Conservation (phyloP, 2,329 filamentous ascomycete species). For the Colletotrichum neosansevieriae region DNA sequence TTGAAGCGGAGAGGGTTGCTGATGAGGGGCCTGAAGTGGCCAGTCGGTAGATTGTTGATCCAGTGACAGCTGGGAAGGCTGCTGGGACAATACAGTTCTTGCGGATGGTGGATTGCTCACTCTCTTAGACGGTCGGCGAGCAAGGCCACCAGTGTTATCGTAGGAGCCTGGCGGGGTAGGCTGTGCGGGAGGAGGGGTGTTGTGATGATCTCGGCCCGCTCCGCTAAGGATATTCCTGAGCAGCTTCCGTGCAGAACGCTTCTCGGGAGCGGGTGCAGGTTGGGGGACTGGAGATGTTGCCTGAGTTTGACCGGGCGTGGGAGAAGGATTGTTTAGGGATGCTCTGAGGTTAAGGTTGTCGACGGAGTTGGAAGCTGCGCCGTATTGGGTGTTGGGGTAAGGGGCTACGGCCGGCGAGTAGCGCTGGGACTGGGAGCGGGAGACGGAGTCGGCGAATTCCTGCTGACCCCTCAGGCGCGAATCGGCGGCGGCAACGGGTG, state of each 20-base stretch:
- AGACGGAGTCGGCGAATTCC: slow-evolving; percentile 62
- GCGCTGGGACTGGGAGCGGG: slow-evolving; percentile 65
- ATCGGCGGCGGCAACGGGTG: slow-evolving; percentile 51
- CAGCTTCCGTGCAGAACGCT: slow-evolving; percentile 65
- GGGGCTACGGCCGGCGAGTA: slow-evolving; percentile 52
- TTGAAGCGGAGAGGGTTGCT: slow-evolving; percentile 60
- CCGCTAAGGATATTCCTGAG: slow-evolving; percentile 67
- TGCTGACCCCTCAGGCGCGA: slow-evolving; percentile 51
- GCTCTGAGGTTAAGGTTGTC: slow-evolving; percentile 53
- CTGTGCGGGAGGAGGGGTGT: slow-evolving; percentile 44
- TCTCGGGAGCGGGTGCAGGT: slow-evolving; percentile 49
- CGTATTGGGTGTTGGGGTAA: slow-evolving; percentile 51
- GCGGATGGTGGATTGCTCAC: slow-evolving; percentile 62
- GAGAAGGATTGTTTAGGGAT: slow-evolving; percentile 43
- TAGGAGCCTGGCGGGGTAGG: slow-evolving; percentile 51
- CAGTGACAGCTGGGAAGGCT: slow-evolving; percentile 52
- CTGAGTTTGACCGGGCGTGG: slow-evolving; percentile 18
- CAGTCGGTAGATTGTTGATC: slow-evolving; percentile 50
- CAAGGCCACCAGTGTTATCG: slow-evolving; percentile 62
- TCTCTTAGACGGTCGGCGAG: slow-evolving; percentile 69
- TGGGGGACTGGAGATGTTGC: slow-evolving; percentile 40
- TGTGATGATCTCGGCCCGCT: slow-evolving; percentile 49
- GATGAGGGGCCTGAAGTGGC: slow-evolving; percentile 47
- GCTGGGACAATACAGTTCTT: slow-evolving; percentile 55
- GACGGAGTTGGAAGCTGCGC: slow-evolving; percentile 53